Evolutionary conservation across 2,329 filamentous ascomycete genomes (phyloP).

Genomic region (Ceratocystis albifundus): DNA sequence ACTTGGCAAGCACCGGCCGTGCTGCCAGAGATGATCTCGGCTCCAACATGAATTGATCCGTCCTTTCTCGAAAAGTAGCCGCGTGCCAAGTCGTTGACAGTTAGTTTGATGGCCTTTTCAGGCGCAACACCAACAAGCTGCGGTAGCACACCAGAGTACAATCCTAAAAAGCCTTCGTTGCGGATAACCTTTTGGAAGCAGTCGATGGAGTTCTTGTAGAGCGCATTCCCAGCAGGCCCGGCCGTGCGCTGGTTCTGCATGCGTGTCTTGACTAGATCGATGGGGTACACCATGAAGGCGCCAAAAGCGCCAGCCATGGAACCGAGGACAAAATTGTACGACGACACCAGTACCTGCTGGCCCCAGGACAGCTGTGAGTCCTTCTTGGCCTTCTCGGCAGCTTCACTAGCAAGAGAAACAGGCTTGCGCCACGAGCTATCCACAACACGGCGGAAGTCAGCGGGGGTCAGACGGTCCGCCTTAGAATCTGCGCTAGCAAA

Average conservation of each 20-base stretch:
- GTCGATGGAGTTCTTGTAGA: slow-evolving; percentile 97
- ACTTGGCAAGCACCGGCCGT: slow-evolving; percentile 90
- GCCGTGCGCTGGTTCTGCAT: slow-evolving; percentile 91
- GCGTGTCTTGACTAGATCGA: slow-evolving; percentile 95
- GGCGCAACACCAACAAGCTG: slow-evolving; percentile 97
- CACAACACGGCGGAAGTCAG: slow-evolving; percentile 87
- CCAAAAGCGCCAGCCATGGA: slow-evolving; percentile 90
- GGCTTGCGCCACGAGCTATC: slow-evolving; percentile 74
- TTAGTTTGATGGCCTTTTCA: slow-evolving; percentile 98
- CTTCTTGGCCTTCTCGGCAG: slow-evolving; percentile 30
- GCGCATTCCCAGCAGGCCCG: slow-evolving; percentile 61
- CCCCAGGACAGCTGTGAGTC: slow-evolving; percentile 26
- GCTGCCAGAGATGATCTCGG: slow-evolving; percentile 81
- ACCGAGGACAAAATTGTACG: slow-evolving; percentile 82
- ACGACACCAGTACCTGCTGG: slow-evolving; percentile 49
- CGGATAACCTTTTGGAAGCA: slow-evolving; percentile 86
- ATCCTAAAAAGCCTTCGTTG: slow-evolving; percentile 78
- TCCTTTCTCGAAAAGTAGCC: slow-evolving; percentile 60
- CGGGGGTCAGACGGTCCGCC: slow-evolving; percentile 55
- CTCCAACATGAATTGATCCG: slow-evolving; percentile 55
- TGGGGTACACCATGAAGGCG: slow-evolving; percentile 98
- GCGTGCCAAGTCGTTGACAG: slow-evolving; percentile 89
- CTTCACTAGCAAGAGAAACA: slow-evolving; percentile 35
- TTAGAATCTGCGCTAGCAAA: slow-evolving; percentile 88
- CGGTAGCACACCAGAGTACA: slow-evolving; percentile 90